Evolutionary conservation across 179 eudicot species (phyloP).

Genomic region (Sideroxylon spinosum): DNA sequence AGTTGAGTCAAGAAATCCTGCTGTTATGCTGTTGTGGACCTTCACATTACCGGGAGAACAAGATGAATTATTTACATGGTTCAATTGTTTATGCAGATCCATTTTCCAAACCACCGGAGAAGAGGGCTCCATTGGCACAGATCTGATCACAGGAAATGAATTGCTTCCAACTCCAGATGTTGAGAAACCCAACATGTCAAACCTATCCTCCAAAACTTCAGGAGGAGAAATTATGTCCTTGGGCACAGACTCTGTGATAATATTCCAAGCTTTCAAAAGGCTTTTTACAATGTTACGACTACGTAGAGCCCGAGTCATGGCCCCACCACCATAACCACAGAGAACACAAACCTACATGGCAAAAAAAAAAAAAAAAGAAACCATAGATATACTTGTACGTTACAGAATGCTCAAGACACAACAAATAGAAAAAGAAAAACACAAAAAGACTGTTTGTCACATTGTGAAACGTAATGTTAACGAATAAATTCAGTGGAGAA

Average conservation of each 20-base stretch:
- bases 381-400: neutral
- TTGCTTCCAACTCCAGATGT: neutral
- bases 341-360: slow-evolving; percentile 49
- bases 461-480: neutral
- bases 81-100: slow-evolving; percentile 24
- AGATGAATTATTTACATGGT: slow-evolving; percentile 13
- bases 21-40: slow-evolving; percentile 42
- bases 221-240: slow-evolving; percentile 23
- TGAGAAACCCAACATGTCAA: slow-evolving; percentile 9
- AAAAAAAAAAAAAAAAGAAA: slow-evolving; percentile 14
- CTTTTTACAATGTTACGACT: slow-evolving; percentile 46
- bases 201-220: slow-evolving; percentile 31
- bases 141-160: slow-evolving; percentile 11
- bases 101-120: slow-evolving; percentile 24
- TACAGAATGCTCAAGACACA: neutral
- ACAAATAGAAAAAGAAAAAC: neutral
- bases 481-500: neutral
- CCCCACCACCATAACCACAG: slow-evolving; percentile 64
- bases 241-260: slow-evolving; percentile 31
- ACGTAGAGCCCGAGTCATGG: slow-evolving; percentile 55
- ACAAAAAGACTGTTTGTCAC: neutral
- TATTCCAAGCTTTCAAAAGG: slow-evolving; percentile 53
- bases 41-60: slow-evolving; percentile 24
- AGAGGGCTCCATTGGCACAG: slow-evolving; percentile 11
- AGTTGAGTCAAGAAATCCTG: slow-evolving; percentile 43